Base-by-base conservation (phyloP, 2,329 filamentous ascomycete genomes). In the Aureobasidium sp. region DNA sequence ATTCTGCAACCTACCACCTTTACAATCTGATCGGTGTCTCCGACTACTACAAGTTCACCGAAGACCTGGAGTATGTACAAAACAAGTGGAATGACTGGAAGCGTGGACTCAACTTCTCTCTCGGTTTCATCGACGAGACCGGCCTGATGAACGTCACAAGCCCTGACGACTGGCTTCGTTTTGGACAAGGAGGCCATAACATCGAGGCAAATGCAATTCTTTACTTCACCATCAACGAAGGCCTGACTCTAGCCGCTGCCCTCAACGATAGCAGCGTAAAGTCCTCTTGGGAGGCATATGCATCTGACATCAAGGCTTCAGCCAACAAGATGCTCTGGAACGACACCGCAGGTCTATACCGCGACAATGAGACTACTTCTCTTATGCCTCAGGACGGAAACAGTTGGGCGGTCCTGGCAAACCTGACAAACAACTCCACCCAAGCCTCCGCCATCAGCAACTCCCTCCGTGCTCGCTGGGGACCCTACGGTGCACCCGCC, bases 351-450 rank as follows among this genome's bases (percentile, higher is more conserved):
- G 68, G 69, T 7, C 67, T 71, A 7, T 76, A 74, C 67, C 69
- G 67, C 46, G 73, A 77, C 63, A 75, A 74, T 57, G 69, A 70
- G 10, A 73, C 71, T 8, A 74, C 73, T 6, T 67, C 64, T 5
- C 67, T 75, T 1, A 65, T 70, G 63, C 82, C 83, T 0, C 83
- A 87, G 70, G 83, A 85, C 63, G 82, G 74, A 6, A 77, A 77
- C 58, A 64, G 67, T 50, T 75, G 74, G 73, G 69, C 77, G 0
- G 64, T 76, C 19, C 65, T 75, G 45, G 67, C 71, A 60, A 72
- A 71, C 54, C 60, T 70, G 40, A 71, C 65, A 38, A 68, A 67
- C 15, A 62, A 63, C 7, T 63, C 65, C 6, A 64, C 63, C 0
- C 68, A 70, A 58, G 66, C 64, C 19, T 57, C 53, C 10, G 58